A percentile compares a stretch with the other conserved stretches of the same genome.
Evolutionary conservation across 148 eudicot genomes (phyloP).

Genomic region (Chenopodium quinoa): DNA sequence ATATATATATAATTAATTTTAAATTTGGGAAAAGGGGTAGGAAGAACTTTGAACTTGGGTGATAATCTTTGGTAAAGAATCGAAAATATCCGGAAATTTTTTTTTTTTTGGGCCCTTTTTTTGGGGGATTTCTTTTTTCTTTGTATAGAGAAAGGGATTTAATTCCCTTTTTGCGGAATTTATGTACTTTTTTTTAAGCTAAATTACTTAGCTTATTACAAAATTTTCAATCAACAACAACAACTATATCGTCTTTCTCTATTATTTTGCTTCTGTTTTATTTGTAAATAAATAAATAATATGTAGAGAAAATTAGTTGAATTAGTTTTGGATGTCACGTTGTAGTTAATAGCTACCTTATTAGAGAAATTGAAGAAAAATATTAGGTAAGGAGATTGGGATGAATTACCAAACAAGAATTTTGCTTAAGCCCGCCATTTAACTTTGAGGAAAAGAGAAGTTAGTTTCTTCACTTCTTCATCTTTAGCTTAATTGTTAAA

Average conservation of each 20-base stretch:
- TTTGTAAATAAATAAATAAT: background rate
- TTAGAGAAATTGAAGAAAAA: slow-evolving; percentile 1
- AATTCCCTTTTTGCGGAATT: slow-evolving; percentile 13
- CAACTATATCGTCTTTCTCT: background rate
- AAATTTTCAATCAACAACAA: slow-evolving; percentile 9
- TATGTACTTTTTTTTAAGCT: slow-evolving; percentile 14
- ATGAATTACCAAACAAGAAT: slow-evolving; percentile 34
- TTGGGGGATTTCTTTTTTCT: background rate
- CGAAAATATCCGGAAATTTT: slow-evolving; percentile 4
- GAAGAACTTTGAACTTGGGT: slow-evolving; percentile 4
- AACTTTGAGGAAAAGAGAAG: slow-evolving; percentile 35
- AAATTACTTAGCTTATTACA: slow-evolving; percentile 12
- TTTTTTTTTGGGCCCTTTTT: background rate
- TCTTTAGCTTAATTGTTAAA: slow-evolving; percentile 17
- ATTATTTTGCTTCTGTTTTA: background rate
- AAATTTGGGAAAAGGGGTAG: background rate
- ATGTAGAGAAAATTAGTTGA: background rate
- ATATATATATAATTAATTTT: background rate
- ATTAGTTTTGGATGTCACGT: slow-evolving; percentile 12
- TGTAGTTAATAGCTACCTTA: background rate
- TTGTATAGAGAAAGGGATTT: slow-evolving; percentile 24
- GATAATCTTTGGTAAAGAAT: slow-evolving; percentile 20
- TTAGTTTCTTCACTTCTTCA: background rate
- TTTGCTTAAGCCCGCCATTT: slow-evolving; percentile 22
- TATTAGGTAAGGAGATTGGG: slow-evolving; percentile 31